Evolutionary conservation across 225 moss, liverwort and hornwort genomes (phyloP).

Genomic region (Climacium dendroides): DNA sequence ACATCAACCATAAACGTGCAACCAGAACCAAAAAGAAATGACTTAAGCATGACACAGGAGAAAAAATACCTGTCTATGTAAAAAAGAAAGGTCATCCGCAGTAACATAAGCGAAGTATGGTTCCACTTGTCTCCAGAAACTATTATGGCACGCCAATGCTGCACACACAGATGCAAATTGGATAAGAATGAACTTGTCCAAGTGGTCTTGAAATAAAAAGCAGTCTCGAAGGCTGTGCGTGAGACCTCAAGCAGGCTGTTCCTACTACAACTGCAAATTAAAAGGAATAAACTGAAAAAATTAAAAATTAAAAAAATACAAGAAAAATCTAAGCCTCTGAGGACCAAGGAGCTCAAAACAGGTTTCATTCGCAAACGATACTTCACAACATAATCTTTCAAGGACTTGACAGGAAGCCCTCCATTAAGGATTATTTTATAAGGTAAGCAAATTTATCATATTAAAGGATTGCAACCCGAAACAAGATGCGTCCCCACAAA

Average conservation of each 20-base stretch:
- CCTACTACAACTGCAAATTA: background rate
- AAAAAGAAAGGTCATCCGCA: conserved; percentile 45
- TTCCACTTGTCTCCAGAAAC: conserved; percentile 81
- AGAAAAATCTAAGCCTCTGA: background rate
- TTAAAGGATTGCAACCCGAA: background rate
- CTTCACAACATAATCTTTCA: background rate
- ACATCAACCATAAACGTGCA: background rate
- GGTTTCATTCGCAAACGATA: background rate
- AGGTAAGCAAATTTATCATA: background rate
- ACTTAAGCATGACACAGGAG: background rate
- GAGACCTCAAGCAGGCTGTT: background rate
- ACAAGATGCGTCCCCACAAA: background rate
- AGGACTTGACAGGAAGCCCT: background rate
- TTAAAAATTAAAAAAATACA: background rate
- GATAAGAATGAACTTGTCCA: background rate
- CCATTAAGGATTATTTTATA: background rate
- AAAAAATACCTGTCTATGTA: conserved; percentile 51
- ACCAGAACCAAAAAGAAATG: background rate
- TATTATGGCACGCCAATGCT: conserved; percentile 51
- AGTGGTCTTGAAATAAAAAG: background rate
- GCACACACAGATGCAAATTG: background rate
- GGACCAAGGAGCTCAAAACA: background rate
- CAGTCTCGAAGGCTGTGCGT: background rate
- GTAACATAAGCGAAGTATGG: conserved; percentile 71
- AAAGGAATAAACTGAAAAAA: background rate